phyloP scores from a whole-genome alignment of 129 eudicot species.

The Scalesia atractyloides region DNA sequence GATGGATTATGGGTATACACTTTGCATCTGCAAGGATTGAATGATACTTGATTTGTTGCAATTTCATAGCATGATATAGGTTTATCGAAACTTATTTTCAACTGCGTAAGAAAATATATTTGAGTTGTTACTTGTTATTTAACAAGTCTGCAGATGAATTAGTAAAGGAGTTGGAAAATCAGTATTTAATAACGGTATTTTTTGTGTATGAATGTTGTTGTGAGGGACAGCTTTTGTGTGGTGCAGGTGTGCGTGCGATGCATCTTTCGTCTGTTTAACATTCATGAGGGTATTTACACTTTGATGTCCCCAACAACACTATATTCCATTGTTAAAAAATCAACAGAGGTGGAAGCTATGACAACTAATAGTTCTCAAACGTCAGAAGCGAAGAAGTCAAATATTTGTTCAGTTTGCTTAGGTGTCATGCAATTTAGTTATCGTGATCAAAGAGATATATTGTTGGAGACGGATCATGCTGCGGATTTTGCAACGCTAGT shows the following conservation, averaged over 20 bases:
- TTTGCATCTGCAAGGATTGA: constrained; percentile 11
- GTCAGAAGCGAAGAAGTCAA: constrained; percentile 30
- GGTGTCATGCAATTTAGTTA: constrained; percentile 78
- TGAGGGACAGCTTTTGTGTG: constrained; percentile 14
- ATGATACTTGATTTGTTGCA: background rate
- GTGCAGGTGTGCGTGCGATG: constrained; percentile 75
- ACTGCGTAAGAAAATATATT: too few relatives aligned
- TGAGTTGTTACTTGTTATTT: too few relatives aligned
- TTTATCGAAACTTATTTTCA: background rate
- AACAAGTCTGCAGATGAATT: too few relatives aligned
- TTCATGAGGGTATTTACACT: constrained; percentile 46
- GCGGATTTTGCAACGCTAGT: constrained; percentile 56
- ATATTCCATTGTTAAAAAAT: constrained; percentile 35
- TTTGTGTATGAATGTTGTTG: constrained; percentile 3
- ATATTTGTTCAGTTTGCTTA: constrained; percentile 63
- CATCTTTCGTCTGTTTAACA: constrained; percentile 60
- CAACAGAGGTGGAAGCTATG: constrained; percentile 29
- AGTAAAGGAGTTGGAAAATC: too few relatives aligned
- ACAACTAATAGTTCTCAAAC: constrained; percentile 29
- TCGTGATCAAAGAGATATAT: constrained; percentile 38
- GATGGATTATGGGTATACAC: background rate
- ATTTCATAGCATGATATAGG: too few relatives aligned
- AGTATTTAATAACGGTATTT: background rate
- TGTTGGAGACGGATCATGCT: constrained; percentile 52
- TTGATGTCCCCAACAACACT: constrained; percentile 38